A percentile compares a stretch with the other conserved stretches of the same genome.
Evolutionary conservation across 2,329 filamentous ascomycete species (phyloP).

Genomic region (Penicillium sp.): DNA sequence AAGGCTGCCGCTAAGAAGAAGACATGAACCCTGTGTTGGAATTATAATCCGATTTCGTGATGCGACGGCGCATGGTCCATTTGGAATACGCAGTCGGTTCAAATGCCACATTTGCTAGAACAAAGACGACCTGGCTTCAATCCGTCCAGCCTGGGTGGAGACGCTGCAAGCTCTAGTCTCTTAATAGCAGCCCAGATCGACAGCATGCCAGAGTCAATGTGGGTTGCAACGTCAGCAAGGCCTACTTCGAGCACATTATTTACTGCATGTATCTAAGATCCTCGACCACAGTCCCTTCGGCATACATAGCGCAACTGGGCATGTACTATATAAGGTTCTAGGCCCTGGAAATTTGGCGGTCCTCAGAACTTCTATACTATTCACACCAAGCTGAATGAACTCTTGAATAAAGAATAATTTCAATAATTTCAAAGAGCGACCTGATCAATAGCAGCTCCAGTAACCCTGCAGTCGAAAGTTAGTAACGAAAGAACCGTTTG

Average conservation of each 20-base stretch:
- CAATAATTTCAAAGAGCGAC: constrained; percentile 26
- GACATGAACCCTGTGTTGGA: constrained; percentile 18
- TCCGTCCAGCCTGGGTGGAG: background rate
- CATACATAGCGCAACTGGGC: background rate
- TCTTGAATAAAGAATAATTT: background rate
- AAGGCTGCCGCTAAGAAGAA: constrained; percentile 53
- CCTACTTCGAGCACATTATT: background rate
- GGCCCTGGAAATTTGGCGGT: background rate
- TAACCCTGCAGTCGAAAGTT: constrained; percentile 30
- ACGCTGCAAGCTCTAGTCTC: background rate
- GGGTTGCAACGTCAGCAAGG: background rate
- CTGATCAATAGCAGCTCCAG: constrained; percentile 39
- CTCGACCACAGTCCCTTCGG: background rate
- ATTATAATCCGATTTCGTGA: background rate
- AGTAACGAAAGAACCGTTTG: constrained; percentile 2
- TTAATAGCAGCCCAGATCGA: background rate
- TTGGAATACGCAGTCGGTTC: background rate
- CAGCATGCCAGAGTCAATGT: background rate
- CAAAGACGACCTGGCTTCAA: background rate
- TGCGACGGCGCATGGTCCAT: background rate
- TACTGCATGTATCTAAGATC: background rate
- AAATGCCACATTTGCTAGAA: background rate
- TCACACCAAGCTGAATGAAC: background rate
- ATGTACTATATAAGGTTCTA: background rate
- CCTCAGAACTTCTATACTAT: background rate